A percentile compares a stretch with the other conserved stretches of the same genome.
These are phyloP conservation scores for Cymbopogon flexuosus DNA, from an alignment of 202 grass and related monocot species.

Conservation along the genomic window DNA sequence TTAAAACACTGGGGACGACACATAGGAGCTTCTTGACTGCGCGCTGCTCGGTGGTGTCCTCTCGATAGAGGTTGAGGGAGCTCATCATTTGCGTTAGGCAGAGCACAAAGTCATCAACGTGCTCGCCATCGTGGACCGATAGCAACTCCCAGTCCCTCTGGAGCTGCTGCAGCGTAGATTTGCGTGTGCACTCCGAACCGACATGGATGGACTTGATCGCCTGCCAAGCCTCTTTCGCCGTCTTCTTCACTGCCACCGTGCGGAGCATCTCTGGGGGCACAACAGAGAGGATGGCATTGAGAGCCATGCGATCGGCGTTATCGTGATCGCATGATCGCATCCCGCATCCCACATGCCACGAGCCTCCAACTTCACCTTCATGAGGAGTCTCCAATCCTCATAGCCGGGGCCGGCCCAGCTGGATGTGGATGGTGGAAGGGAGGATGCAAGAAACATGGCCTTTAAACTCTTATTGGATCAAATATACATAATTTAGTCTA, in stretches of 20 bases:
- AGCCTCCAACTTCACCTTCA: not conserved
- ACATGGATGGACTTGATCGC: too few species aligned
- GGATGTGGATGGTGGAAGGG: too few species aligned
- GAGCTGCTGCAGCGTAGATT: not conserved
- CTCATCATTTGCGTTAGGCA: not conserved
- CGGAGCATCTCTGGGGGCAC: not conserved
- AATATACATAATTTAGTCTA: too few species aligned
- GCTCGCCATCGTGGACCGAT: not conserved
- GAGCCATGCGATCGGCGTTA: not conserved
- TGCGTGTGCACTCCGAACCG: not conserved
- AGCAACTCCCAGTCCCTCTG: too few species aligned
- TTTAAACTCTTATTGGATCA: too few species aligned
- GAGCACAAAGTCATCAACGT: not conserved
- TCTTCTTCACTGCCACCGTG: not conserved
- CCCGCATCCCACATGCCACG: not conserved
- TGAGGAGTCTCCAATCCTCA: not conserved
- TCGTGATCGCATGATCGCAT: too few species aligned
- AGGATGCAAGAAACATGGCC: too few species aligned
- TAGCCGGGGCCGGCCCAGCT: not conserved
- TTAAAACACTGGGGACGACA: too few species aligned
- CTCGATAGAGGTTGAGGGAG: not conserved
- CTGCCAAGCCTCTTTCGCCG: too few species aligned
- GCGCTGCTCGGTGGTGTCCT: not conserved
- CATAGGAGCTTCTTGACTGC: too few species aligned
- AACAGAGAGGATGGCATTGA: not conserved